Evolutionary conservation across 2,329 filamentous ascomycete species (phyloP).

Genomic region (Tolypocladium tundrense): DNA sequence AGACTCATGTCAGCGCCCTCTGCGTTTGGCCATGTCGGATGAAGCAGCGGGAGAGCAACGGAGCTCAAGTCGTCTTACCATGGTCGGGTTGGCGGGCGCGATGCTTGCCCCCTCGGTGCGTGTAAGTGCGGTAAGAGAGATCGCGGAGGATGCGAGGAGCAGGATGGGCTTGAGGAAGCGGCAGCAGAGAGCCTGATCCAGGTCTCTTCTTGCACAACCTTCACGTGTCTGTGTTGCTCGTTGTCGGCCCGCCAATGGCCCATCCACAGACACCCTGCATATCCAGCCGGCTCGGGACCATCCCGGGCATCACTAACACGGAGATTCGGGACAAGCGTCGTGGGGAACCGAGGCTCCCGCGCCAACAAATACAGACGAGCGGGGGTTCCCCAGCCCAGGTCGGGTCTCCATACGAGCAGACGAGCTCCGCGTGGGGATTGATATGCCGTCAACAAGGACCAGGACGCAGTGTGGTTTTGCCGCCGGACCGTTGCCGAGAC

Average conservation of each 20-base stretch:
- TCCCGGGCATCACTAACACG: neutral
- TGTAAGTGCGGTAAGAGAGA: neutral
- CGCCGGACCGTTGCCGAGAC: too few species aligned
- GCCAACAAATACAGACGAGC: neutral
- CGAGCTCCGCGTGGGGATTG: too few species aligned
- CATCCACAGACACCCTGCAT: too few species aligned
- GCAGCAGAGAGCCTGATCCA: neutral
- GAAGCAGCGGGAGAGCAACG: neutral
- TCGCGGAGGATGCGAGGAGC: neutral
- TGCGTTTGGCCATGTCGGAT: neutral
- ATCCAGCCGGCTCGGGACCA: neutral
- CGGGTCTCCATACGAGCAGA: too few species aligned
- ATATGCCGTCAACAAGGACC: too few species aligned
- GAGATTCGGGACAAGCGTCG: neutral
- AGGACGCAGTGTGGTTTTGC: too few species aligned
- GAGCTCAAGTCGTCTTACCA: neutral
- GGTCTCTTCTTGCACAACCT: neutral
- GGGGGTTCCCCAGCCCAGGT: neutral
- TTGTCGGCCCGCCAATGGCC: neutral
- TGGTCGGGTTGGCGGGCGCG: too few species aligned
- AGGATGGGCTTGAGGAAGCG: neutral
- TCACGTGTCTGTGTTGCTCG: neutral
- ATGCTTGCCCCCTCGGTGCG: neutral
- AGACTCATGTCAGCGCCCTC: neutral
- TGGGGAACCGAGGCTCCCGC: neutral